Evolutionary conservation across 352 stramenopile species (phyloP).

Genomic region (Globisporangium nodosum): DNA sequence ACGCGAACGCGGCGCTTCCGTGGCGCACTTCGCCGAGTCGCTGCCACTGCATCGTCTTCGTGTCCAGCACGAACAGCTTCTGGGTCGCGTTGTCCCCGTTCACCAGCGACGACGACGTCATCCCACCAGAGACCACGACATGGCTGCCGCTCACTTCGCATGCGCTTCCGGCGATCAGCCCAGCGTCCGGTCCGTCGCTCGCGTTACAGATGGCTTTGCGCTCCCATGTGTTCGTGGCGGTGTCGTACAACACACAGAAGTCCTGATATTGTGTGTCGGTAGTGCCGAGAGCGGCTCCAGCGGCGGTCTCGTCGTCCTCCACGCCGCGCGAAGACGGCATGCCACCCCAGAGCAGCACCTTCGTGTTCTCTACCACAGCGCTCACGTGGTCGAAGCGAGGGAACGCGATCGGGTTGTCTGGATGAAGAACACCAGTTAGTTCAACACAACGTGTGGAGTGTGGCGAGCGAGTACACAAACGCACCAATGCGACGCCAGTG

Average conservation of each 20-base stretch:
- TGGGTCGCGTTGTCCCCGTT: slow-evolving; percentile 35
- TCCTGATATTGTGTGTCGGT: slow-evolving; percentile 1
- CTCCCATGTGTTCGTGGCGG: slow-evolving; percentile 29
- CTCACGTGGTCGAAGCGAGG: slow-evolving; percentile 60
- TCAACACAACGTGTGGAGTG: neutral
- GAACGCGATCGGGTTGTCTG: slow-evolving; percentile 16
- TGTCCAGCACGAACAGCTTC: slow-evolving; percentile 53
- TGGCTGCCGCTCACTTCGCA: slow-evolving; percentile 46
- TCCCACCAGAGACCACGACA: slow-evolving; percentile 57
- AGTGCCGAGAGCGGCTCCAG: slow-evolving; percentile 1
- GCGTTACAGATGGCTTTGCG: slow-evolving; percentile 29
- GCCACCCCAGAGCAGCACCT: slow-evolving; percentile 58
- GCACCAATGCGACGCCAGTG: slow-evolving; percentile 55
- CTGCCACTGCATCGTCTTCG: slow-evolving; percentile 38
- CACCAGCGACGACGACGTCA: slow-evolving; percentile 29
- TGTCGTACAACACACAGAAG: slow-evolving; percentile 54
- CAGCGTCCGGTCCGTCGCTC: slow-evolving; percentile 22
- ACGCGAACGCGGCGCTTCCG: slow-evolving; percentile 41
- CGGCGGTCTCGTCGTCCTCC: slow-evolving; percentile 15
- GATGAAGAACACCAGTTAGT: neutral
- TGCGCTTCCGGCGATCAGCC: slow-evolving; percentile 41
- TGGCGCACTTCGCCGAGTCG: slow-evolving; percentile 47
- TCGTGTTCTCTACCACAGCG: slow-evolving; percentile 35
- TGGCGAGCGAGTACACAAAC: neutral
- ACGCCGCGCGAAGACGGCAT: slow-evolving; percentile 34